Evolutionary conservation across 306 rosid genomes (phyloP).

Genomic region (Dryas alaskensis): DNA sequence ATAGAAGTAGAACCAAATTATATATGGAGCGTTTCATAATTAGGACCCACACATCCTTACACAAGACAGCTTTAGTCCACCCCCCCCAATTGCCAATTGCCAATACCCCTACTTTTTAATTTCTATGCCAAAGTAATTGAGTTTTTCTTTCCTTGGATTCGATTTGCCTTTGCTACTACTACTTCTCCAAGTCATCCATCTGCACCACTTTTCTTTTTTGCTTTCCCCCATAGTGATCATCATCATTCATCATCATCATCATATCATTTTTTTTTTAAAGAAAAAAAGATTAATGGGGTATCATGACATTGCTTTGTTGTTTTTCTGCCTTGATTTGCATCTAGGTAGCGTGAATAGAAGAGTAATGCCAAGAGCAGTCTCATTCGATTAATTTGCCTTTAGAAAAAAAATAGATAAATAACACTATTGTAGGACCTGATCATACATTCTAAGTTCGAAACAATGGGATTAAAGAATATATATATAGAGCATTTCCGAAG

Average conservation of each 20-base stretch:
- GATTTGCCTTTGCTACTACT: conserved; percentile 36
- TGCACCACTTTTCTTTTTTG: conserved; percentile 5
- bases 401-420: no score
- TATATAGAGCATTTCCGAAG: no score
- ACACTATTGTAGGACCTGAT: neutral
- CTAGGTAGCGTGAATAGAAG: neutral
- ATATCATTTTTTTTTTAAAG: neutral
- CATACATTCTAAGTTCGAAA: neutral
- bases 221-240: conserved; percentile 25
- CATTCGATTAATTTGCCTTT: neutral
- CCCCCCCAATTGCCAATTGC: neutral
- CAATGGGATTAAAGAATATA: no score
- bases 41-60: conserved; percentile 37
- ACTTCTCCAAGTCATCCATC: conserved; percentile 37
- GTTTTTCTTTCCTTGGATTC: conserved; percentile 58
- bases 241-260: conserved; percentile 32
- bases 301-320: neutral
- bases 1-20: no score
- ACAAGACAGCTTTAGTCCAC: conserved; percentile 49
- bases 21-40: no score
- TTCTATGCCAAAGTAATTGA: conserved; percentile 27
- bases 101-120: conserved; percentile 23
- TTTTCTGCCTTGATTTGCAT: neutral
- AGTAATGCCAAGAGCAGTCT: neutral
- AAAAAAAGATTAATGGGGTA: neutral